Conservation (phyloP, 495 filamentous ascomycete species). For the Penicillium silybi region DNA sequence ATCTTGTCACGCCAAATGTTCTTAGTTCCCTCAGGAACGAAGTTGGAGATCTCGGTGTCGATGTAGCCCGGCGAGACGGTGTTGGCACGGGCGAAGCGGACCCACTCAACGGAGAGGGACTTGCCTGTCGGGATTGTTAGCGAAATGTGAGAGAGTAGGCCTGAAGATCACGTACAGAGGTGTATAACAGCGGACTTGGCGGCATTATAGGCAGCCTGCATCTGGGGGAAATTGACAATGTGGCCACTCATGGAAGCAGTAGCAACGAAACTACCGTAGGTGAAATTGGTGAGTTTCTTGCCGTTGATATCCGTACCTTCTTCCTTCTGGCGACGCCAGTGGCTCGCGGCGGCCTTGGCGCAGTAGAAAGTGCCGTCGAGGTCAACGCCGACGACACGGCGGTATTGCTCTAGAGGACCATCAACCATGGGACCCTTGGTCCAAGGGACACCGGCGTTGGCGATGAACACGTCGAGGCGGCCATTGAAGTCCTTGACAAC, state of each 20-base stretch:
- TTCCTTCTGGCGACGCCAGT: constrained; percentile 63
- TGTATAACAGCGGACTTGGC: constrained; percentile 84
- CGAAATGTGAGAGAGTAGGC: background rate
- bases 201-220: constrained; percentile 83
- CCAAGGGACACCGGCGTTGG: constrained; percentile 77
- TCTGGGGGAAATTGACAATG: constrained; percentile 83
- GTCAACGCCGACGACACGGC: constrained; percentile 66
- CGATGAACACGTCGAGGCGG: constrained; percentile 75
- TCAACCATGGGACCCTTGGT: constrained; percentile 65
- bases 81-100: constrained; percentile 79
- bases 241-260: constrained; percentile 82
- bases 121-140: constrained; percentile 41
- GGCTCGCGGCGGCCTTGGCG: constrained; percentile 68
- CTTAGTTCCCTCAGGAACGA: constrained; percentile 67
- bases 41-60: constrained; percentile 74
- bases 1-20: constrained; percentile 75
- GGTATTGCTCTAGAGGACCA: constrained; percentile 61
- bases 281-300: constrained; percentile 61
- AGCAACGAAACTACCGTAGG: constrained; percentile 68
- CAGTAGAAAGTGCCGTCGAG: constrained; percentile 81
- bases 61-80: constrained; percentile 85
- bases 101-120: constrained; percentile 83
- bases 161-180: constrained; percentile 54
- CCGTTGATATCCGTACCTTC: constrained; percentile 65
- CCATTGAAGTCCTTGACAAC: constrained; percentile 67